Conservation (phyloP, 1,139 yeast species). For the Eremothecium sinecaudum region DNA sequence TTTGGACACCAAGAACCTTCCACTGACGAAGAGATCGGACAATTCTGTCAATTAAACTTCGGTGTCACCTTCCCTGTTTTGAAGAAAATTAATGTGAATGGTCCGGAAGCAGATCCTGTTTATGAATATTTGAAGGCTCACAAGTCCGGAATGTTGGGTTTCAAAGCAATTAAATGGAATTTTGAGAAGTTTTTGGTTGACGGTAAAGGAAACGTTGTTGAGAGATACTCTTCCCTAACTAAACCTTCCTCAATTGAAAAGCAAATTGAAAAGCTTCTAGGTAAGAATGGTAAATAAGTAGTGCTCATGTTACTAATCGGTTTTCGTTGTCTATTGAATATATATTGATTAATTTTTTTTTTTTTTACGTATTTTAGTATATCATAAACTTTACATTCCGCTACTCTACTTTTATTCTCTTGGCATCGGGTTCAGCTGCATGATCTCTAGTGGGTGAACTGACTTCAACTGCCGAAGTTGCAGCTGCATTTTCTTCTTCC, state of each 20-base stretch:
- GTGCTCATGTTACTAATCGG: not conserved
- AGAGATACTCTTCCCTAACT: conserved; percentile 54
- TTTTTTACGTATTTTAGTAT: conserved; percentile 2
- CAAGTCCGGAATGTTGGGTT: conserved; percentile 50
- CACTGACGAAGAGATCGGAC: conserved; percentile 46
- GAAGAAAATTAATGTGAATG: conserved; percentile 77
- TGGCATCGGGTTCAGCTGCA: conserved; percentile 5
- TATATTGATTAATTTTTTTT: conserved; percentile 2
- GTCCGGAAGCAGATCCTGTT: conserved; percentile 61
- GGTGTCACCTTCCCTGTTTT: conserved; percentile 57
- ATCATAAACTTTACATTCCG: not conserved
- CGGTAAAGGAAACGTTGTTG: conserved; percentile 53
- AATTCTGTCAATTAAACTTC: conserved; percentile 48
- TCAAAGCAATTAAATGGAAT: conserved; percentile 72
- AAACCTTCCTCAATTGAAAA: conserved; percentile 54
- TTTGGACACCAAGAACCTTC: conserved; percentile 81
- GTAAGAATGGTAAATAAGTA: conserved; percentile 31
- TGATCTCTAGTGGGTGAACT: too few relatives aligned
- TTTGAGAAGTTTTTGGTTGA: conserved; percentile 77
- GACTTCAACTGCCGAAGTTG: conserved; percentile 8
- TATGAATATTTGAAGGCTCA: conserved; percentile 59
- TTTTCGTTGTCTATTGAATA: conserved; percentile 3
- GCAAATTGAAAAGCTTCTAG: conserved; percentile 37
- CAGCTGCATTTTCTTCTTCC: conserved; percentile 2
- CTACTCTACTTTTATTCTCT: conserved; percentile 14